Evolutionary conservation across 805 yeast species (phyloP).

Genomic region (Saccharomycopsis selenospora): DNA sequence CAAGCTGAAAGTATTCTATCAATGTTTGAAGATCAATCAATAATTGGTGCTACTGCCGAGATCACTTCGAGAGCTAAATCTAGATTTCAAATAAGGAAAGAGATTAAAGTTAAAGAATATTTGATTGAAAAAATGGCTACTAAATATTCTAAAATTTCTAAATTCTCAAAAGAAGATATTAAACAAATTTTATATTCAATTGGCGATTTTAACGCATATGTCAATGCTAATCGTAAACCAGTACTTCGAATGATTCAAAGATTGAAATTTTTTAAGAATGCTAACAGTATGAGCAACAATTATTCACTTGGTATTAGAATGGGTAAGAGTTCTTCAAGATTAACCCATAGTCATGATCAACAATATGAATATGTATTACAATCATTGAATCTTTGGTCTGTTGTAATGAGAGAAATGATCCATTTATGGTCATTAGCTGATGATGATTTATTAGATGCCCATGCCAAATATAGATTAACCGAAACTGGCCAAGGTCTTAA

Average conservation of each 20-base stretch:
- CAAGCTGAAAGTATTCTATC: slow-evolving; percentile 32
- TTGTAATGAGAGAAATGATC: slow-evolving; percentile 72
- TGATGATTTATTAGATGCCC: slow-evolving; percentile 53
- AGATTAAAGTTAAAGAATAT: slow-evolving; percentile 59
- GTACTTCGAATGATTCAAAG: slow-evolving; percentile 54
- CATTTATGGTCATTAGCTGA: slow-evolving; percentile 74
- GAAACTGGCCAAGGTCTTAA: slow-evolving; percentile 81
- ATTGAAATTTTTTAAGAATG: slow-evolving; percentile 40
- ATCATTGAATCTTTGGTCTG: slow-evolving; percentile 67
- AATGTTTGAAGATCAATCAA: slow-evolving; percentile 50
- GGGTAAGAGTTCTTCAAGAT: slow-evolving; percentile 62
- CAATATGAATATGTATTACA: slow-evolving; percentile 72
- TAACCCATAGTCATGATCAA: slow-evolving; percentile 65
- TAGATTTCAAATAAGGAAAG: slow-evolving; percentile 45
- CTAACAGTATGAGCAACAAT: slow-evolving; percentile 32
- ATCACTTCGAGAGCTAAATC: slow-evolving; percentile 53
- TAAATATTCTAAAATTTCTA: slow-evolving; percentile 37
- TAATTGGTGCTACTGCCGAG: slow-evolving; percentile 61
- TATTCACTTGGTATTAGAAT: slow-evolving; percentile 55
- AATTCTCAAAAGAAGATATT: slow-evolving; percentile 51
- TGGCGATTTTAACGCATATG: slow-evolving; percentile 71
- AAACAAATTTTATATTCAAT: slow-evolving; percentile 67
- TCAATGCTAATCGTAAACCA: slow-evolving; percentile 62
- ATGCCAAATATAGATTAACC: slow-evolving; percentile 45
- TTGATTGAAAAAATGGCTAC: slow-evolving; percentile 54